phyloP scores from a whole-genome alignment of 352 stramenopile genomes.

The Phytopythium delawarense region DNA sequence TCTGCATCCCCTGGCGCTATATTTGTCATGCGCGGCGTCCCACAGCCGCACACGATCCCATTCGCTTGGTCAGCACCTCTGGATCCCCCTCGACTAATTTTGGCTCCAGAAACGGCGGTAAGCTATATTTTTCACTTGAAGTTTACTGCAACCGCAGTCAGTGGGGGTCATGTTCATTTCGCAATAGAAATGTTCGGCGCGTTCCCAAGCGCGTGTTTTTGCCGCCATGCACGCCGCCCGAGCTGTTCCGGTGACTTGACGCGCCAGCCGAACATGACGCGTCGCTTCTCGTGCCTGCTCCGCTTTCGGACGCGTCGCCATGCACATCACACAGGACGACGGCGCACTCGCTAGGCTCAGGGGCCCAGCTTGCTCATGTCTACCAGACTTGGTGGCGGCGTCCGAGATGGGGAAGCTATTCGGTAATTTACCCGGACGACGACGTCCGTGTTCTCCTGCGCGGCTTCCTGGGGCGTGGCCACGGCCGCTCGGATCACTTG shows the following conservation, averaged over 20 bases:
- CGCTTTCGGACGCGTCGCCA: background rate
- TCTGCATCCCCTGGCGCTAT: background rate
- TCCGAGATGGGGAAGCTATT: background rate
- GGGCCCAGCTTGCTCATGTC: background rate
- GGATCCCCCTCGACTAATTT: too few species aligned
- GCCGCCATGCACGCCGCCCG: background rate
- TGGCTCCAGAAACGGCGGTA: too few species aligned
- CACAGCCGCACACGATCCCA: too few species aligned
- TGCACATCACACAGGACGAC: background rate
- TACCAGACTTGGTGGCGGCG: background rate
- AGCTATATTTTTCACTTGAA: background rate
- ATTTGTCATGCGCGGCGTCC: too few species aligned
- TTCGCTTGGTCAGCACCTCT: too few species aligned
- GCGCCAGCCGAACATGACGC: background rate
- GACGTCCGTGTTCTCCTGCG: background rate
- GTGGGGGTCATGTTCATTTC: background rate
- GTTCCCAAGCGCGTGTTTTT: background rate
- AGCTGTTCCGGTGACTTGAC: constrained; percentile 1
- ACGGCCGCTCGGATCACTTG: too few species aligned
- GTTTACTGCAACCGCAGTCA: background rate
- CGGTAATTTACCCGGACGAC: background rate
- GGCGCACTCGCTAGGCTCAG: too few species aligned
- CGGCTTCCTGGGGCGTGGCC: too few species aligned
- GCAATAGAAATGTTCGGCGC: background rate
- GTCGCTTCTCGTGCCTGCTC: background rate